phyloP scores from a whole-genome alignment of 176 grass and related monocot genomes.

The Elaeis guineensis region DNA sequence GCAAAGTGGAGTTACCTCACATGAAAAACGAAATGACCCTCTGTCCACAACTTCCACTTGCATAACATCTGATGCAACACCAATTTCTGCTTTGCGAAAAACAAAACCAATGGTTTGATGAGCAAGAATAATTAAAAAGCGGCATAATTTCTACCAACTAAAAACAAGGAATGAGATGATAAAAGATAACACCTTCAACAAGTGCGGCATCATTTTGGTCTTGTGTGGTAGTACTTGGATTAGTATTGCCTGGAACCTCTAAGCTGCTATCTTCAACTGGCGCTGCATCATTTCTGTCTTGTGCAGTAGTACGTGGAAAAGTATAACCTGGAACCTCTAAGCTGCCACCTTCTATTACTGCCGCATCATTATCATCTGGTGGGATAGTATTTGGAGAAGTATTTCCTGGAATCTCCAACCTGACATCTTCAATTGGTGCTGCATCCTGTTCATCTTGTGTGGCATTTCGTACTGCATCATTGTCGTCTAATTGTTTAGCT shows the following conservation, averaged over 20 bases:
- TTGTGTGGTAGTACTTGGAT: neutral
- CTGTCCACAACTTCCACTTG: neutral
- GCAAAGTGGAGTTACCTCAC: slow-evolving; percentile 5
- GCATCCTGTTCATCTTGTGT: neutral
- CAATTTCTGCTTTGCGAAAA: slow-evolving; percentile 10
- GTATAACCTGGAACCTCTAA: slow-evolving; percentile 21
- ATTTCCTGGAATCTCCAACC: neutral
- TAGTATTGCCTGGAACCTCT: neutral
- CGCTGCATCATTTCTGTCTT: neutral
- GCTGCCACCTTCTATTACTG: neutral
- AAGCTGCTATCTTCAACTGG: neutral
- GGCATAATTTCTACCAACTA: no score
- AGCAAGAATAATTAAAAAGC: no score
- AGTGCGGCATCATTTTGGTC: no score
- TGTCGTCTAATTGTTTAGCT: neutral
- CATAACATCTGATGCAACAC: slow-evolving; percentile 5
- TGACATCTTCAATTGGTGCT: neutral
- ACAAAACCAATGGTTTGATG: neutral
- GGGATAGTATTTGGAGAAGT: neutral
- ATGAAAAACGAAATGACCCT: neutral
- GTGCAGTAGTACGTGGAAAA: neutral
- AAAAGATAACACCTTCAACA: slow-evolving; percentile 2
- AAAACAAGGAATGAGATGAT: no score
- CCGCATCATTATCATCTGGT: neutral
- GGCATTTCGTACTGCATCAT: neutral